A percentile compares a stretch with the other conserved stretches of the same genome.
These are phyloP conservation scores for Apiotrichum domesticum DNA, from an alignment of 1,284 basidiomycete genomes.

Conservation along the genomic window DNA sequence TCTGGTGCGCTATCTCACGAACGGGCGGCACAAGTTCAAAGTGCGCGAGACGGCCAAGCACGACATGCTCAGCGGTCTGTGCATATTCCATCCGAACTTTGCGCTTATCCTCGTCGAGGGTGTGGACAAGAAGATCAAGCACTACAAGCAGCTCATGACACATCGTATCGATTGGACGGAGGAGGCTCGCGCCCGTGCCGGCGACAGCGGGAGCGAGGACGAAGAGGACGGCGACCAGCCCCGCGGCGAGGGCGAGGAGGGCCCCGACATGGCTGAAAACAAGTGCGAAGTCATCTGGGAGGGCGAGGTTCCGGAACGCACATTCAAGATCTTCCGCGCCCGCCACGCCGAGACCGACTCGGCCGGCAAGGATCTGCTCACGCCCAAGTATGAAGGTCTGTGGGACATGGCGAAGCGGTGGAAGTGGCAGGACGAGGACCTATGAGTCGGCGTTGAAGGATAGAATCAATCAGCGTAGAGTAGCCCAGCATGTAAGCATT, in stretches of 20 bases:
- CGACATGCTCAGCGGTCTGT: constrained; percentile 75
- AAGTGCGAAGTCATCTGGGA: constrained; percentile 89
- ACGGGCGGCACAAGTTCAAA: constrained; percentile 92
- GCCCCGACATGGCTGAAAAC: constrained; percentile 67
- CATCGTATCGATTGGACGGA: constrained; percentile 92
- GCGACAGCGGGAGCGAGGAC: constrained; percentile 53
- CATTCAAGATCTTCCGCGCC: constrained; percentile 73
- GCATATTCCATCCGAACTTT: constrained; percentile 83
- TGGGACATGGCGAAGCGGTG: constrained; percentile 86
- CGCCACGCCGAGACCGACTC: constrained; percentile 79
- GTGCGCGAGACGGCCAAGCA: constrained; percentile 94
- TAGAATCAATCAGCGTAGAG: neutral
- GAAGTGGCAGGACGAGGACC: constrained; percentile 45
- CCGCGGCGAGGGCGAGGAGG: constrained; percentile 33
- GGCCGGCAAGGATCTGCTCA: constrained; percentile 71
- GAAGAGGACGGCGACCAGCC: constrained; percentile 49
- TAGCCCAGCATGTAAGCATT: neutral
- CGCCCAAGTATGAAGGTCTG: constrained; percentile 53
- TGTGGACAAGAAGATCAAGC: constrained; percentile 72
- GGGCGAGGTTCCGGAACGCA: constrained; percentile 74
- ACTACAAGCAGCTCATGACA: constrained; percentile 83
- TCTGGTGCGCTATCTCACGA: constrained; percentile 83
- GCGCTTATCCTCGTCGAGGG: constrained; percentile 92
- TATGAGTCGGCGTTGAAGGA: constrained; percentile 10
- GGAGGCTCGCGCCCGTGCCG: constrained; percentile 67